Percentiles rank a stretch among this genome's conserved stretches.
Evolutionary conservation across 495 filamentous ascomycete genomes (phyloP).

Genomic region (Penicillium waksmanii): DNA sequence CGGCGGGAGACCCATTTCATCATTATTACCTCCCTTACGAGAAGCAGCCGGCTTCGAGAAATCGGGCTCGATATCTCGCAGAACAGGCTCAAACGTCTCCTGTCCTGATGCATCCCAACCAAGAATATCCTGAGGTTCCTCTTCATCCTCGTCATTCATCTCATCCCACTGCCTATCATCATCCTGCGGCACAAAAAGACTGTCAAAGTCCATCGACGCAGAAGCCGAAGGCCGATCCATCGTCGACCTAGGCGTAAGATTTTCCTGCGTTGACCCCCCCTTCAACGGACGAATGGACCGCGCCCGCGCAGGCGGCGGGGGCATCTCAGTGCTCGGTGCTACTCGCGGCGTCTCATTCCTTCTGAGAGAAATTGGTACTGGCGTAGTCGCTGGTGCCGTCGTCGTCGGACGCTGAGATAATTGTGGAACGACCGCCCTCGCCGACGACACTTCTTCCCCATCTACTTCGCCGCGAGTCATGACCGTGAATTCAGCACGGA

Average conservation of each 20-base stretch:
- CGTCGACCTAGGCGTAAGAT: slow-evolving; percentile 29
- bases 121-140: slow-evolving; percentile 72
- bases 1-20: slow-evolving; percentile 50
- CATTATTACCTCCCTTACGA: slow-evolving; percentile 27
- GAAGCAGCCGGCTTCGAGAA: slow-evolving; percentile 22
- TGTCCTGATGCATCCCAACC: slow-evolving; percentile 77
- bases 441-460: slow-evolving; percentile 42
- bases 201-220: slow-evolving; percentile 68
- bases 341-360: slow-evolving; percentile 20
- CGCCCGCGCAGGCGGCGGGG: slow-evolving; percentile 35
- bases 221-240: slow-evolving; percentile 54
- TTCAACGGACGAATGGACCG: slow-evolving; percentile 42
- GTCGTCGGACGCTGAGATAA: slow-evolving; percentile 40
- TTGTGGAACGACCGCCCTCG: slow-evolving; percentile 35
- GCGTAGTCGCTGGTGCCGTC: slow-evolving; percentile 26
- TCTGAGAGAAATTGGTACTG: slow-evolving; percentile 21
- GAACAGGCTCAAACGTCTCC: slow-evolving; percentile 41
- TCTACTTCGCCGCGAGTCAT: slow-evolving; percentile 89
- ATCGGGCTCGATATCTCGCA: slow-evolving; percentile 30
- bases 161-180: slow-evolving; percentile 84
- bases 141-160: slow-evolving; percentile 60
- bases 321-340: slow-evolving; percentile 31
- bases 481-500: slow-evolving; percentile 84
- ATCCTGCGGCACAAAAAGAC: slow-evolving; percentile 77
- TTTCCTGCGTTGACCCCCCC: slow-evolving; percentile 38